Percentiles rank a stretch among this genome's conserved stretches.
These are phyloP conservation scores for Kuraishia ogatae DNA, from an alignment of 805 yeast species.

Conservation along the genomic window DNA sequence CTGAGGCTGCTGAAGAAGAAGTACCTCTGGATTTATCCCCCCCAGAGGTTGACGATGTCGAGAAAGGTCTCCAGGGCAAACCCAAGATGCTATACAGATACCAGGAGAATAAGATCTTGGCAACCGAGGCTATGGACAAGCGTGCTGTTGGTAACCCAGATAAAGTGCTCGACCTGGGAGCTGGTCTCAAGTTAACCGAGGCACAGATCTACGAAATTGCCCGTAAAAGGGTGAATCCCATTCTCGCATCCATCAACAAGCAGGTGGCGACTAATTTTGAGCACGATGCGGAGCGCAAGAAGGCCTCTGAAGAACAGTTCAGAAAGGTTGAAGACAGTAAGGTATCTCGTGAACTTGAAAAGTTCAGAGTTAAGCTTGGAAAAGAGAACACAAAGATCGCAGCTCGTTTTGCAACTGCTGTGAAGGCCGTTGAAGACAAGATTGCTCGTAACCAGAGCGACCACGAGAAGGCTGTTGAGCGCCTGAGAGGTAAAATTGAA, in stretches of 20 bases:
- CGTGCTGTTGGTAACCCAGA: constrained; percentile 37
- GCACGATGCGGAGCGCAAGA: constrained; percentile 13
- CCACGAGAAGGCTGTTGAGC: constrained; percentile 29
- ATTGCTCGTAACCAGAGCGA: constrained; percentile 20
- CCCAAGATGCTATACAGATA: constrained; percentile 41
- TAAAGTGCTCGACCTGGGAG: constrained; percentile 41
- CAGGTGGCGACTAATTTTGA: constrained; percentile 33
- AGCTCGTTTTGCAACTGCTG: constrained; percentile 13
- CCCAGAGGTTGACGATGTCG: constrained; percentile 26
- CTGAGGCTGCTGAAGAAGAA: not conserved
- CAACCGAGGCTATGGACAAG: constrained; percentile 35
- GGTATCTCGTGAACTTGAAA: constrained; percentile 27
- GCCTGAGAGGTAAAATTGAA: constrained; percentile 32
- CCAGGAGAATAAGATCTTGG: constrained; percentile 38
- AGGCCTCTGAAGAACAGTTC: constrained; percentile 22
- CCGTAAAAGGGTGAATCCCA: constrained; percentile 45
- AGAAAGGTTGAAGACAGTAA: constrained; percentile 18
- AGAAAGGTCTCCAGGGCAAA: constrained; percentile 31
- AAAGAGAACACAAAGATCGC: constrained; percentile 27
- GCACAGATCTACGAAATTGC: constrained; percentile 49
- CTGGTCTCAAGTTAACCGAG: constrained; percentile 45
- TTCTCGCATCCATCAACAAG: constrained; percentile 39
- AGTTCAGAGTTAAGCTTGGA: constrained; percentile 27
- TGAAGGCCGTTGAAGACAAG: constrained; percentile 15
- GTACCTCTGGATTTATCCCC: constrained; percentile 4